Evolutionary conservation across 768 basidiomycete species (phyloP).

Genomic region (Phaeotremella skinneri): DNA sequence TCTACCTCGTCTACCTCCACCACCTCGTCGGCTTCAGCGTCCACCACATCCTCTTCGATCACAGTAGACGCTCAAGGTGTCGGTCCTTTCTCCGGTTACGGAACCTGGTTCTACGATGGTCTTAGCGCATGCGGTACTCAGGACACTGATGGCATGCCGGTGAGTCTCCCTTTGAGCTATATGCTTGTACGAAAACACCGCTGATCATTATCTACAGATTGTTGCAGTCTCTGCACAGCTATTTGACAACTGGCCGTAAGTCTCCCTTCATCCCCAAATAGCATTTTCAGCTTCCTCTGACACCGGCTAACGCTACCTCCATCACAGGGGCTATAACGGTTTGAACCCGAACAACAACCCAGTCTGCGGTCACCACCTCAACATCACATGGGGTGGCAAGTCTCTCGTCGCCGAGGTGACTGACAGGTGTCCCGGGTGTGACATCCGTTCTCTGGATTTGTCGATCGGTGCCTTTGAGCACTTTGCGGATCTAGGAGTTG

Average conservation of each 20-base stretch:
- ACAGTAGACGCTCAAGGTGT: slow-evolving; percentile 30
- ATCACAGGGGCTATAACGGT: slow-evolving; percentile 24
- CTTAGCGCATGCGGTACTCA: slow-evolving; percentile 37
- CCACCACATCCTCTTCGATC: slow-evolving; percentile 1
- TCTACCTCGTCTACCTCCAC: slow-evolving; percentile 1
- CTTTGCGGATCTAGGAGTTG: slow-evolving; percentile 29
- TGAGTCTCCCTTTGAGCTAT: background rate
- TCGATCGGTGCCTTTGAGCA: slow-evolving; percentile 37
- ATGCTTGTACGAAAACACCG: slow-evolving; percentile 19
- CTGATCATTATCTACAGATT: slow-evolving; percentile 23
- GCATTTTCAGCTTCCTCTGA: background rate
- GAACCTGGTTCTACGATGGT: slow-evolving; percentile 37
- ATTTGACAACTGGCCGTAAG: slow-evolving; percentile 37
- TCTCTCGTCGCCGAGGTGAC: slow-evolving; percentile 32
- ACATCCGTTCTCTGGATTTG: slow-evolving; percentile 39
- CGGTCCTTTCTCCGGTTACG: slow-evolving; percentile 45
- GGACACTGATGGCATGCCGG: background rate
- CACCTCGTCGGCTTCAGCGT: slow-evolving; percentile 7
- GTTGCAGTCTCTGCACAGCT: slow-evolving; percentile 37
- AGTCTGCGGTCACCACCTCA: slow-evolving; percentile 38
- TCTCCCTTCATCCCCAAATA: no score
- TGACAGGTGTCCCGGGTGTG: slow-evolving; percentile 42
- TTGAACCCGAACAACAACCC: slow-evolving; percentile 43
- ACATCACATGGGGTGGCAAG: slow-evolving; percentile 34
- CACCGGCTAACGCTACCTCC: background rate